phyloP scores from a whole-genome alignment of 2,329 filamentous ascomycete genomes.

The Cladosporium austrohemisphaericum region DNA sequence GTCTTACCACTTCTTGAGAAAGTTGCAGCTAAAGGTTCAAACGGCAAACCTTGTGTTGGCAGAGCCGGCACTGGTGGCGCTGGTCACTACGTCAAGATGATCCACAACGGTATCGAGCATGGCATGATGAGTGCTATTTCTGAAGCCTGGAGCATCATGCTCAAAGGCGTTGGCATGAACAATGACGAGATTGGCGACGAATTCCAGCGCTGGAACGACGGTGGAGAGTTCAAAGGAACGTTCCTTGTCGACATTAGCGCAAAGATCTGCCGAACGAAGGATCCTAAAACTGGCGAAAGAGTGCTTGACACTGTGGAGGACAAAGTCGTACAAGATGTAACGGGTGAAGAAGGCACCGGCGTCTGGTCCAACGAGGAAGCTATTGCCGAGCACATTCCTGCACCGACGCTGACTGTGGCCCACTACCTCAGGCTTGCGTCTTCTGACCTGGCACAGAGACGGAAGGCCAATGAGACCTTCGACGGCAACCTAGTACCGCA shows the following conservation, averaged over 20 bases:
- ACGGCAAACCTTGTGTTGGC: slow-evolving; percentile 58
- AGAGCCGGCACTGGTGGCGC: slow-evolving; percentile 59
- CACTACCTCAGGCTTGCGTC: slow-evolving; percentile 63
- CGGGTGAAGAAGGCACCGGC: slow-evolving; percentile 63
- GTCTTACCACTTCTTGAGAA: slow-evolving; percentile 59
- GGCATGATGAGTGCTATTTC: slow-evolving; percentile 64
- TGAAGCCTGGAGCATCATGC: slow-evolving; percentile 64
- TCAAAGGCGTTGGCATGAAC: slow-evolving; percentile 53
- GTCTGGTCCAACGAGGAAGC: slow-evolving; percentile 63
- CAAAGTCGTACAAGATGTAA: slow-evolving; percentile 68
- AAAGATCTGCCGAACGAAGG: slow-evolving; percentile 56
- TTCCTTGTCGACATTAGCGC: slow-evolving; percentile 62
- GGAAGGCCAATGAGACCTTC: slow-evolving; percentile 48
- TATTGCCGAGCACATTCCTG: slow-evolving; percentile 58
- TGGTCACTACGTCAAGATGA: slow-evolving; percentile 72
- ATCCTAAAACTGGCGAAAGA: slow-evolving; percentile 40
- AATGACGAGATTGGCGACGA: slow-evolving; percentile 59
- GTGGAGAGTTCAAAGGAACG: slow-evolving; percentile 56
- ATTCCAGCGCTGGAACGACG: slow-evolving; percentile 58
- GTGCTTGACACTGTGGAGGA: slow-evolving; percentile 62
- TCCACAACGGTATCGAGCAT: slow-evolving; percentile 71
- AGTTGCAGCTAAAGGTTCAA: slow-evolving; percentile 60
- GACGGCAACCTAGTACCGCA: slow-evolving; percentile 39
- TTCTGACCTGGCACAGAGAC: slow-evolving; percentile 56
- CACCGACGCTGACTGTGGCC: slow-evolving; percentile 60